Percentiles rank a stretch among this genome's conserved stretches.
Conservation (phyloP, 106 monocot species). For the Platanthera zijinensis region DNA sequence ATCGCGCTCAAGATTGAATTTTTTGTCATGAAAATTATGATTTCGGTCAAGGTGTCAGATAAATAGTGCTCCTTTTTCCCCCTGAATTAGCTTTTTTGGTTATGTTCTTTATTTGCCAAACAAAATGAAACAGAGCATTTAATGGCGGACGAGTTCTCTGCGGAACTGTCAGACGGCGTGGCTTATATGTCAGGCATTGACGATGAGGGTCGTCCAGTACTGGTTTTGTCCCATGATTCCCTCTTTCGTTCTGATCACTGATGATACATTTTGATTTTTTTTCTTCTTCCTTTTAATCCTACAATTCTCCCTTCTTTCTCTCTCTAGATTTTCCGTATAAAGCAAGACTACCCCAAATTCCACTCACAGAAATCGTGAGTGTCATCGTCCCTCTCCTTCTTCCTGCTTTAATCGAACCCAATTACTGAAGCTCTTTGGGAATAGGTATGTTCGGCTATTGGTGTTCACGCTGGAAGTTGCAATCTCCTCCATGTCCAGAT, state of each 20-base stretch:
- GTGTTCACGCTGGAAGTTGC: slow-evolving; percentile 98
- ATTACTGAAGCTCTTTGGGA: background rate
- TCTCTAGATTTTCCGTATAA: slow-evolving; percentile 76
- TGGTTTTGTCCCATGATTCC: slow-evolving; percentile 33
- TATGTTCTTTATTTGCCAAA: background rate
- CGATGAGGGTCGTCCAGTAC: slow-evolving; percentile 76
- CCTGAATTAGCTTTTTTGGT: background rate
- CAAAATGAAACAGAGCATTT: slow-evolving; percentile 52
- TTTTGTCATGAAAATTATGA: no score
- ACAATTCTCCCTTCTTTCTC: background rate
- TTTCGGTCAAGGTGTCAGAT: no score
- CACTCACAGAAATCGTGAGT: slow-evolving; percentile 91
- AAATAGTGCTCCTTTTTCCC: no score
- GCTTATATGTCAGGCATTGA: slow-evolving; percentile 91
- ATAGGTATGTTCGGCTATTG: slow-evolving; percentile 62
- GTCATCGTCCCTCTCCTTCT: background rate
- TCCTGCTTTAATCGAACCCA: background rate
- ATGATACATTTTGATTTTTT: background rate
- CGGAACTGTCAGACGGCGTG: slow-evolving; percentile 76
- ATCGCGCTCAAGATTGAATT: background rate
- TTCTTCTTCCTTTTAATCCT: background rate
- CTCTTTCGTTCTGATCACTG: background rate
- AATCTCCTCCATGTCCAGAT: slow-evolving; percentile 64
- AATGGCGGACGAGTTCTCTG: slow-evolving; percentile 91
- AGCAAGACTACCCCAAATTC: slow-evolving; percentile 83